These are phyloP conservation scores for Cucumis melo DNA, from an alignment of 306 rosid genomes.

Conservation along the genomic window DNA sequence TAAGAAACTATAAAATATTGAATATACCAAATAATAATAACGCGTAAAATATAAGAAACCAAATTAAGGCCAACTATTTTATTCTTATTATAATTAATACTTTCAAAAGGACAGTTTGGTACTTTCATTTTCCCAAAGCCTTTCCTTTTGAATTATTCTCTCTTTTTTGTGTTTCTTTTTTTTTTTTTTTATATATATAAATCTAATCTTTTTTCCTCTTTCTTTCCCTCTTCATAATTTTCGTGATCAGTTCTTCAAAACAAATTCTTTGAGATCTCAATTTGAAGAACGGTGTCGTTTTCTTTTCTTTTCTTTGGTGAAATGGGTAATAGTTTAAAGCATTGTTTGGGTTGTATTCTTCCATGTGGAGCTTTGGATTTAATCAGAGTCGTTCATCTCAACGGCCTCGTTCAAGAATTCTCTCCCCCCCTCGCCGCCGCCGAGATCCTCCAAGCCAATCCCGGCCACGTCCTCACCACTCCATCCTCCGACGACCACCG, in stretches of 20 bases:
- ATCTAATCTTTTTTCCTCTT: not conserved
- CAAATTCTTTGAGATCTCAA: not conserved
- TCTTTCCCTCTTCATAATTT: not conserved
- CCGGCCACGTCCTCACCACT: constrained; percentile 68
- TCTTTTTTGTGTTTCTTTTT: not conserved
- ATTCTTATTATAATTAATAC: not conserved
- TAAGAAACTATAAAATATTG: not conserved
- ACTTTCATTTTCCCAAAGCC: not conserved
- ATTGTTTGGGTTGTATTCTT: constrained; percentile 88
- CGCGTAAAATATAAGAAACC: not conserved
- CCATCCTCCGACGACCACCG: constrained; percentile 55
- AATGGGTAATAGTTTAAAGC: constrained; percentile 87
- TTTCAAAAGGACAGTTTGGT: not conserved
- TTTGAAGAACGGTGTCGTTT: not conserved
- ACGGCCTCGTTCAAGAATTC: constrained; percentile 65
- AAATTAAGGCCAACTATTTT: not conserved
- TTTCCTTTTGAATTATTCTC: not conserved
- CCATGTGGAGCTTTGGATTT: constrained; percentile 92
- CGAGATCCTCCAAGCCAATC: constrained; percentile 63
- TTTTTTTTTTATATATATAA: not conserved
- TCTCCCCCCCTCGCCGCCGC: constrained; percentile 59
- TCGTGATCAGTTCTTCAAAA: not conserved
- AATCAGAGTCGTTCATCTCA: constrained; percentile 82
- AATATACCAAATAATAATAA: not conserved
- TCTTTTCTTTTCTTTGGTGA: too few species aligned